Base-by-base conservation (phyloP, 805 yeast genomes). In the Saccharomyces eubayanus region DNA sequence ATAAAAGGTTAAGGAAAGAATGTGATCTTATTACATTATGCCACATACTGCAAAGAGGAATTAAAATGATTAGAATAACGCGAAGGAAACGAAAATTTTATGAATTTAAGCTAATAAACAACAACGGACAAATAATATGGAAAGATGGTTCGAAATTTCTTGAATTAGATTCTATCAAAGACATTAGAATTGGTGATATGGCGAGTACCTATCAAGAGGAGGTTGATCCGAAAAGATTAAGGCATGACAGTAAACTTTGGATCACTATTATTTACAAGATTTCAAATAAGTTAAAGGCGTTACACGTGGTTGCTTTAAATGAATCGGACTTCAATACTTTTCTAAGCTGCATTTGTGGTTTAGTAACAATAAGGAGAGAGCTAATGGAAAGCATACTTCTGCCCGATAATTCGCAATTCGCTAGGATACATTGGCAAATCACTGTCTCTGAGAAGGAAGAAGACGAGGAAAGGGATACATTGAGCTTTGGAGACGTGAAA, bases 141-240 rank as follows among this genome's bases (percentile, higher is more conserved):
- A 64, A 62, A 31, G 63, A 62, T 28, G 64, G 63, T 5, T 52
- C 55, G 10, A 67, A 67, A 54, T 60, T 55, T 21, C 48, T 70
- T n/a, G 61, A 61, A n/a, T 51, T 70, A 12, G 71, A 68, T 48
- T 54, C 66, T 12, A 66, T 70, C 16, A 69, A 65, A 53, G 73
- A 69, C 53, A 62, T 70, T 2, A 56, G 73, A 48, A 74, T 79
- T 2, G 88, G 84, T 2, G 78, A 77, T 21, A 88, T 86, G 61
- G 97, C 97, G 1, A 77, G 79, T 36, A 88, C 89, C 59, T 92
- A 90, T 65, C 72, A 96, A 56, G 96, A 91, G 64, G 43, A 36
- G 12, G 43, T 36, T 8, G 43, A 36, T 16, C 43, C 43, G 21
- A 36, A 36, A 36, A 36, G 96, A 90, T 67, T 80, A 88, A 59